Evolutionary conservation across 2,329 filamentous ascomycete genomes (phyloP).

Genomic region (Cercospora sp.): DNA sequence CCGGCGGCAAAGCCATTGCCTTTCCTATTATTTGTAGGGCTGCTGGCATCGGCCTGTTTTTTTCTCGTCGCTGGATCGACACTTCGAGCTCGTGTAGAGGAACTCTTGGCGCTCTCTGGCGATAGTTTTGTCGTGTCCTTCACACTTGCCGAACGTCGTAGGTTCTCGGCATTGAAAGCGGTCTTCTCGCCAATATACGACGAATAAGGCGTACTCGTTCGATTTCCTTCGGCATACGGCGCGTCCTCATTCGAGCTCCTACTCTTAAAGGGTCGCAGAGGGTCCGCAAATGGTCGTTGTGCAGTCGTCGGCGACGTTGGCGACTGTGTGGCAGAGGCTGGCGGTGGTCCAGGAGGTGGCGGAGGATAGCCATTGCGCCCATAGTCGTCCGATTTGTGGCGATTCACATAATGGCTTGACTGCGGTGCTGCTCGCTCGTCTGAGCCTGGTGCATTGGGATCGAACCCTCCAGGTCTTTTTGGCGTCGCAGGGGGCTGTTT

Average conservation of each 20-base stretch:
- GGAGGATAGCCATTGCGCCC: conserved; percentile 34
- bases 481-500: conserved; percentile 43
- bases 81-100: conserved; percentile 27
- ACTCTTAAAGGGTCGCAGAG: conserved; percentile 41
- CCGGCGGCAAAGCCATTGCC: conserved; percentile 12
- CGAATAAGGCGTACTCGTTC: conserved; percentile 58
- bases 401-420: conserved; percentile 32
- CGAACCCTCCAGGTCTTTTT: conserved; percentile 56
- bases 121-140: conserved; percentile 44
- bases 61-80: conserved; percentile 21
- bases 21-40: neutral
- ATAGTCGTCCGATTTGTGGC: conserved; percentile 36
- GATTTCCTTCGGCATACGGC: conserved; percentile 50
- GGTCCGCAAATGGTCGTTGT: conserved; percentile 43
- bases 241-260: conserved; percentile 35
- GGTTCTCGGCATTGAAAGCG: conserved; percentile 53
- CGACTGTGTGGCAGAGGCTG: conserved; percentile 35
- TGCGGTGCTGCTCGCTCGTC: conserved; percentile 58
- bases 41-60: conserved; percentile 16
- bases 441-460: conserved; percentile 58
- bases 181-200: conserved; percentile 58
- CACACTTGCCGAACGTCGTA: conserved; percentile 57
- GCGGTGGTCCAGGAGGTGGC: conserved; percentile 43
- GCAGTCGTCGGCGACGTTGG: conserved; percentile 34
- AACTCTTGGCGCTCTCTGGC: conserved; percentile 32